A percentile compares a stretch with the other conserved stretches of the same genome.
Conservation (phyloP, 805 yeast species). For the Millerago galiae region DNA sequence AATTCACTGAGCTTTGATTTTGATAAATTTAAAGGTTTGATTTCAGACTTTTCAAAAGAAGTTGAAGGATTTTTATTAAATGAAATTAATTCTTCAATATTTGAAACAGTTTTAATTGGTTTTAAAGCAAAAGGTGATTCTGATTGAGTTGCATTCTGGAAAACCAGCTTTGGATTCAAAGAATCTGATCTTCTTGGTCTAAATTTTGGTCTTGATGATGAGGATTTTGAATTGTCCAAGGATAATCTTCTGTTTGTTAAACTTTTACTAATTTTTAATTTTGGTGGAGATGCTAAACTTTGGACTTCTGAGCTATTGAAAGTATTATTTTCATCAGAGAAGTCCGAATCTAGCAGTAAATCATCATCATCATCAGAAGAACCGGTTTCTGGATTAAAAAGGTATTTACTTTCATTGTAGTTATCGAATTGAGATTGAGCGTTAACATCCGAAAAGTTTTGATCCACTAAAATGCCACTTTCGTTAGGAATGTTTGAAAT, state of each 20-base stretch:
- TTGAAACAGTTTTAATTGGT: background rate
- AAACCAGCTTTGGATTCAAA: constrained; percentile 2
- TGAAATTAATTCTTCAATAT: constrained; percentile 1
- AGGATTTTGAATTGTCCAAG: constrained; percentile 11
- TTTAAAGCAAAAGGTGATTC: background rate
- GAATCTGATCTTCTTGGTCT: constrained; percentile 15
- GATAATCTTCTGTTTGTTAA: constrained; percentile 14
- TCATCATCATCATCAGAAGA: constrained; percentile 26
- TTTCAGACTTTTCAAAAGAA: constrained; percentile 6
- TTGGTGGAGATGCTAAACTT: constrained; percentile 14
- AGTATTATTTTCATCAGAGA: constrained; percentile 35
- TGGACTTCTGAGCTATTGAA: constrained; percentile 27
- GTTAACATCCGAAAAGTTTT: constrained; percentile 21
- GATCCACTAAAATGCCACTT: constrained; percentile 21
- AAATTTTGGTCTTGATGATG: constrained; percentile 5
- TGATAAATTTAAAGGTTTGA: background rate
- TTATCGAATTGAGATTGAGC: constrained; percentile 10
- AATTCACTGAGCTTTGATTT: constrained; percentile 36
- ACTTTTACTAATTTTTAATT: constrained; percentile 9
- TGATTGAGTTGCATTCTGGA: constrained; percentile 1
- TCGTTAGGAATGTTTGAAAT: constrained; percentile 1
- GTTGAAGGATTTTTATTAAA: background rate
- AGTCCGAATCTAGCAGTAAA: constrained; percentile 25
- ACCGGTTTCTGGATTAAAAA: constrained; percentile 15
- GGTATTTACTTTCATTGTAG: constrained; percentile 12